Evolutionary conservation across 148 eudicot species (phyloP).

Genomic region (Pouteria glomerata): DNA sequence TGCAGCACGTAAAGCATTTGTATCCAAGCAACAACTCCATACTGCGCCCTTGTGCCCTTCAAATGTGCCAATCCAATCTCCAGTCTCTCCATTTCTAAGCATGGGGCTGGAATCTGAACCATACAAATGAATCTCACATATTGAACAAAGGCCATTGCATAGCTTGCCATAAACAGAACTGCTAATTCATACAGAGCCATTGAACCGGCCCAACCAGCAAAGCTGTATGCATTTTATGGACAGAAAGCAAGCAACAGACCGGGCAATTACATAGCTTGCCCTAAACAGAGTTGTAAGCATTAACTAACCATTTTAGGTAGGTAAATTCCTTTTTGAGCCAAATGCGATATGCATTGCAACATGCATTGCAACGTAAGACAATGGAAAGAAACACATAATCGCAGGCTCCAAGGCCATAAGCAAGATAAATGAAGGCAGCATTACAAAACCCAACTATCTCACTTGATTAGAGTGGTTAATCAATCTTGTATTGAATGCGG

Average conservation of each 20-base stretch:
- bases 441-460: too few species aligned
- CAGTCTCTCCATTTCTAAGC: constrained; percentile 90
- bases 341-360: neutral
- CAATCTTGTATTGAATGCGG: too few species aligned
- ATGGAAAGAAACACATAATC: neutral
- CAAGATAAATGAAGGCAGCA: too few species aligned
- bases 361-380: too few species aligned
- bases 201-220: too few species aligned
- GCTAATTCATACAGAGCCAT: too few species aligned
- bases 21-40: constrained; percentile 85
- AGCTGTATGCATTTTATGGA: too few species aligned
- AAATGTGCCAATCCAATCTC: constrained; percentile 93
- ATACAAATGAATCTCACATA: neutral
- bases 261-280: neutral
- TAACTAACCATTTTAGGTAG: neutral
- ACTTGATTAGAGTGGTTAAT: too few species aligned
- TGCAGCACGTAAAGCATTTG: constrained; percentile 69
- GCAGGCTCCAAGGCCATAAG: too few species aligned
- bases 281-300: neutral
- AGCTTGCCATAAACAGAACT: too few species aligned
- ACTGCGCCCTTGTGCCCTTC: constrained; percentile 93
- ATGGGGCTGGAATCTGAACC: constrained; percentile 69
- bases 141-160: too few species aligned
- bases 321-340: neutral
- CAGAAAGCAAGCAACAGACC: too few species aligned